A percentile compares a stretch with the other conserved stretches of the same genome.
These are phyloP conservation scores for Fusarium ramigenum DNA, from an alignment of 2,329 filamentous ascomycete species.

Conservation along the genomic window DNA sequence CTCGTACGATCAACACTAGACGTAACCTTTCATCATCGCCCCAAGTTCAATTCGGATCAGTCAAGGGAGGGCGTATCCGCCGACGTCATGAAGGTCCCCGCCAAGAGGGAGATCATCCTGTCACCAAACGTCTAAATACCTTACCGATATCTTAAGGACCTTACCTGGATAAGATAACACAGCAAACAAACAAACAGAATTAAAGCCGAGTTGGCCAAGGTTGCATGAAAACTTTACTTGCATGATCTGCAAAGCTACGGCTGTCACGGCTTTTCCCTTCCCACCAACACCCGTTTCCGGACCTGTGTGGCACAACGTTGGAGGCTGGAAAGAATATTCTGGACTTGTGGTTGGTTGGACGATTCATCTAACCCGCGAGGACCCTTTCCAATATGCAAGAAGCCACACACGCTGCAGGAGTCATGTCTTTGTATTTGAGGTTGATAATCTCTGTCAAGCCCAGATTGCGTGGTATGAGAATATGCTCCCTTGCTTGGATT, in stretches of 20 bases:
- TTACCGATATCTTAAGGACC: neutral
- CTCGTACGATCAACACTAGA: neutral
- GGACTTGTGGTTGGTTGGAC: slow-evolving; percentile 27
- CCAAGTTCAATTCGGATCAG: neutral
- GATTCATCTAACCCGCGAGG: slow-evolving; percentile 2
- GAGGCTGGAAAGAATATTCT: slow-evolving; percentile 15
- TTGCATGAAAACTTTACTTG: neutral
- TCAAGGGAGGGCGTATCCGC: slow-evolving; percentile 4
- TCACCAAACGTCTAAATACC: neutral
- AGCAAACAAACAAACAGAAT: neutral
- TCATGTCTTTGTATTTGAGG: neutral
- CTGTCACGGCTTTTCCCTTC: slow-evolving; percentile 16
- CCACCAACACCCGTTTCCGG: slow-evolving; percentile 15
- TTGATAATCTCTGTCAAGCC: neutral
- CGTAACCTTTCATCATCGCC: slow-evolving; percentile 9
- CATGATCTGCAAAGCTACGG: slow-evolving; percentile 20
- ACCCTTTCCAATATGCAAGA: neutral
- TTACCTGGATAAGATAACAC: neutral
- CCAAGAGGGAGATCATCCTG: neutral
- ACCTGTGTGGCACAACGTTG: slow-evolving; percentile 11
- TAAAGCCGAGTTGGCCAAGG: neutral
- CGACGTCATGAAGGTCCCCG: slow-evolving; percentile 25
- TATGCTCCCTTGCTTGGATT: slow-evolving; percentile 21
- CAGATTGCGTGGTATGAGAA: neutral
- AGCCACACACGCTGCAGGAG: neutral